Evolutionary conservation across 169 alveolate species (phyloP), one percentile per base, ranked within the genome.

Genomic region (Miamiensis avidus): DNA sequence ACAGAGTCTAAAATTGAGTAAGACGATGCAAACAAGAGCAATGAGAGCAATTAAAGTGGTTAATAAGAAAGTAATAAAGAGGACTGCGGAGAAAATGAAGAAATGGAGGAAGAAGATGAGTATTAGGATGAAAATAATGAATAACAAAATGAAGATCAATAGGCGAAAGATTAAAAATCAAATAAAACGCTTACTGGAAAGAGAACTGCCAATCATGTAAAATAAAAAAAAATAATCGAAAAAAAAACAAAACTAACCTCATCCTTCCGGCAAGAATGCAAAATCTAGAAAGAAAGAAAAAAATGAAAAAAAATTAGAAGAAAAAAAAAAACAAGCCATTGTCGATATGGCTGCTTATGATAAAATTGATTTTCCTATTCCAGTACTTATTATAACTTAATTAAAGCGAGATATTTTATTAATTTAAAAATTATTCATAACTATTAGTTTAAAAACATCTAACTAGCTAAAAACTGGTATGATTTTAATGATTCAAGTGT

Each of bases 401-500:
- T n/a, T n/a, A n/a, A n/a, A n/a, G n/a, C n/a, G n/a, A n/a, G n/a
- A n/a, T n/a, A n/a, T n/a, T n/a, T n/a, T n/a, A n/a, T n/a, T n/a
- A n/a, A n/a, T n/a, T n/a, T n/a, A n/a, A n/a, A n/a, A n/a, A n/a
- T n/a, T n/a, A n/a, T n/a, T n/a, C n/a, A n/a, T n/a, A n/a, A n/a
- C n/a, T n/a, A n/a, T n/a, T n/a, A n/a, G n/a, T 89, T 89, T 69
- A 84, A 82, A 34, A 94, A 95, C 81, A 82, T 88, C 83, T 82
- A 87, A 75, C 86, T 95, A 16, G 83, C 81, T 30, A 78, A 91
- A 64, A 90, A 90, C 82, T 95, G 98, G 98, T 95, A 82, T 79
- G 96, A 95, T 82, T 92, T 95, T 82, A 91, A 95, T 86, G 98
- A 95, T 89, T 85, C 93, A 4, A 29, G 88, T 1, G 93, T 95